Evolutionary conservation across 805 yeast genomes (phyloP).

Genomic region (Saccharomycodes ludwigii): DNA sequence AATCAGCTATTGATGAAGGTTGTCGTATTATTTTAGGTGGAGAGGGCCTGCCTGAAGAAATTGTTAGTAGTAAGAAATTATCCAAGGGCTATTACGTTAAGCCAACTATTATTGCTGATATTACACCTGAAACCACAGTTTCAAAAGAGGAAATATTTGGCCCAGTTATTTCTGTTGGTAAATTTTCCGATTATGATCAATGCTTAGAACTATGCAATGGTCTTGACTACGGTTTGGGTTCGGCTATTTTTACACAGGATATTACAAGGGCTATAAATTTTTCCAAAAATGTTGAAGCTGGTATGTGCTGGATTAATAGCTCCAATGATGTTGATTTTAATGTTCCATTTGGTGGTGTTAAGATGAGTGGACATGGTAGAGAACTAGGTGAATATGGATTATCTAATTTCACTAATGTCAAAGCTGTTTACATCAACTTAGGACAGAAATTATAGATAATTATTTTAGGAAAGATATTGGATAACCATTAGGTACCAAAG

Average conservation of each 20-base stretch:
- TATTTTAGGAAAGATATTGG: too few relatives aligned
- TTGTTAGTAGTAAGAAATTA: constrained; percentile 11
- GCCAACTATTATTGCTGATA: constrained; percentile 39
- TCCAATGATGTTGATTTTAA: constrained; percentile 44
- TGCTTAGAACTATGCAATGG: constrained; percentile 32
- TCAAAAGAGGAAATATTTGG: constrained; percentile 40
- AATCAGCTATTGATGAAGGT: constrained; percentile 39
- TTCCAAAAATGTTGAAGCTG: constrained; percentile 31
- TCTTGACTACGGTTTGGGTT: constrained; percentile 35
- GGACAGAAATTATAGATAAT: constrained; percentile 18
- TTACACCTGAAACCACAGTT: constrained; percentile 27
- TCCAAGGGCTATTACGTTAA: constrained; percentile 27
- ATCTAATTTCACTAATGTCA: constrained; percentile 48
- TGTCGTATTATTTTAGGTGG: constrained; percentile 39
- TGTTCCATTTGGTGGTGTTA: constrained; percentile 61
- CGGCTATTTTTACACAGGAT: constrained; percentile 31
- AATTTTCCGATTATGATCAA: constrained; percentile 32
- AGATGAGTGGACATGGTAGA: constrained; percentile 54
- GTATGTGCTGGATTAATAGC: constrained; percentile 47
- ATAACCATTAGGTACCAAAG: too few relatives aligned
- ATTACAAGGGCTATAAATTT: constrained; percentile 27
- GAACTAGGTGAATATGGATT: constrained; percentile 60
- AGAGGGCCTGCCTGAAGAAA: constrained; percentile 18
- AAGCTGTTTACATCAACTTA: constrained; percentile 61
- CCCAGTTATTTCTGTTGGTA: constrained; percentile 36